Percentiles rank a stretch among this genome's conserved stretches.
Conservation (phyloP, 2,329 filamentous ascomycete genomes). For the Alternaria infectoria region DNA sequence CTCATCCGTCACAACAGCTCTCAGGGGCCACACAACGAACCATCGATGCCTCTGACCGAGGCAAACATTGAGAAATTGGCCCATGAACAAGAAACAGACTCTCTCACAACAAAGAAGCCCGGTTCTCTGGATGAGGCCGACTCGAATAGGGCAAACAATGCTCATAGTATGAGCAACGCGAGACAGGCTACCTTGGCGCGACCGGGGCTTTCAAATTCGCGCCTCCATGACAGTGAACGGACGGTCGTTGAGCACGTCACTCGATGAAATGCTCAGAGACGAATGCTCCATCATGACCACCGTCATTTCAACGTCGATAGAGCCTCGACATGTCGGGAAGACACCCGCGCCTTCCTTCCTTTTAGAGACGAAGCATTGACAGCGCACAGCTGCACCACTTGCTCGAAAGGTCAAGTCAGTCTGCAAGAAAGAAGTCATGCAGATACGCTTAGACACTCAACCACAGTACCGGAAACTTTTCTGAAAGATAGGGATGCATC, state of each 20-base stretch:
- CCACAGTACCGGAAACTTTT: constrained; percentile 1
- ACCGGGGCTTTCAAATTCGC: constrained; percentile 24
- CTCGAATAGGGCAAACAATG: constrained; percentile 25
- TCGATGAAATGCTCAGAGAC: constrained; percentile 6
- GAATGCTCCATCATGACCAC: background rate
- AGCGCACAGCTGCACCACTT: background rate
- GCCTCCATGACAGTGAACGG: constrained; percentile 33
- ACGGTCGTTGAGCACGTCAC: constrained; percentile 26
- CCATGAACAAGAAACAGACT: constrained; percentile 36
- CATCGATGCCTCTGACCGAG: constrained; percentile 43
- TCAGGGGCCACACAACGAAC: constrained; percentile 23
- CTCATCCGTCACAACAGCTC: constrained; percentile 28
- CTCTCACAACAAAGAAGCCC: constrained; percentile 12
- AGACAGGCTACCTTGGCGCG: constrained; percentile 19
- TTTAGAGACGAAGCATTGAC: constrained; percentile 7
- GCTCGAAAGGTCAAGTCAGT: background rate
- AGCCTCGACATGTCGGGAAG: background rate
- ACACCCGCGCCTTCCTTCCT: constrained; percentile 9
- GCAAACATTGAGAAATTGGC: constrained; percentile 46
- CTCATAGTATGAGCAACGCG: constrained; percentile 23
- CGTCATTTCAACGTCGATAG: constrained; percentile 5
- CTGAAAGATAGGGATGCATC: constrained; percentile 8
- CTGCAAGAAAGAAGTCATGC: constrained; percentile 1
- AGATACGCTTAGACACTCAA: constrained; percentile 2
- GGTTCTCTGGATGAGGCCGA: constrained; percentile 18